These are phyloP conservation scores for Oryza meyeriana DNA, from an alignment of 176 grass and related monocot genomes.

Conservation along the genomic window DNA sequence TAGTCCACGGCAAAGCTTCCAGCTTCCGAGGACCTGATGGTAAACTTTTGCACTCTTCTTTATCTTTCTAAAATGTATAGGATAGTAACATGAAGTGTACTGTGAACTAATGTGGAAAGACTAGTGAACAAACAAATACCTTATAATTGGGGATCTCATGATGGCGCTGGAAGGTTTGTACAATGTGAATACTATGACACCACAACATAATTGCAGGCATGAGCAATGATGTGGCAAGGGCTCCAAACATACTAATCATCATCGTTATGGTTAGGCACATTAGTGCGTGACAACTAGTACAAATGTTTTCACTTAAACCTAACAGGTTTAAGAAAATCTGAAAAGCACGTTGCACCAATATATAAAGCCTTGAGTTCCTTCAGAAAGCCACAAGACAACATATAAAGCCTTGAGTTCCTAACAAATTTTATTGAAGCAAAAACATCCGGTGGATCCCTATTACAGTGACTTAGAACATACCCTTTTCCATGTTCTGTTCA, in stretches of 20 bases:
- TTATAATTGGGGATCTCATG: not conserved
- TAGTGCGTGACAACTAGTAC: not conserved
- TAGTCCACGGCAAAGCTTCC: too few species aligned
- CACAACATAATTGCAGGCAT: not conserved
- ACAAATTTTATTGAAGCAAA: not conserved
- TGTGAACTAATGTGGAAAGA: not conserved
- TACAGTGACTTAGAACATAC: not conserved
- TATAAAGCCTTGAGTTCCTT: not conserved
- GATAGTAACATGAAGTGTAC: not conserved
- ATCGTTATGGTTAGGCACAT: not conserved
- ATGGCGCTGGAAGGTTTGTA: not conserved
- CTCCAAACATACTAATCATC: not conserved
- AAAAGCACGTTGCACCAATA: not conserved
- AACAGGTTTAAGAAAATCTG: not conserved
- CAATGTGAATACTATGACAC: not conserved
- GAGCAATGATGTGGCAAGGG: not conserved
- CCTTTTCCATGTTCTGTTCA: not conserved
- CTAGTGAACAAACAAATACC: not conserved
- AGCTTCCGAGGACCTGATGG: too few species aligned
- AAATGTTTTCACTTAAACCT: too few species aligned
- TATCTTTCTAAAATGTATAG: not conserved
- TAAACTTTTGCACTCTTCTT: not conserved
- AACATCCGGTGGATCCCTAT: not conserved
- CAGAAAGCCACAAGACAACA: conserved; percentile 1
- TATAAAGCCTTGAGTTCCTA: not conserved